These are phyloP conservation scores for Penicillium atrosanguineum DNA, from an alignment of 495 filamentous ascomycete species.

Conservation along the genomic window DNA sequence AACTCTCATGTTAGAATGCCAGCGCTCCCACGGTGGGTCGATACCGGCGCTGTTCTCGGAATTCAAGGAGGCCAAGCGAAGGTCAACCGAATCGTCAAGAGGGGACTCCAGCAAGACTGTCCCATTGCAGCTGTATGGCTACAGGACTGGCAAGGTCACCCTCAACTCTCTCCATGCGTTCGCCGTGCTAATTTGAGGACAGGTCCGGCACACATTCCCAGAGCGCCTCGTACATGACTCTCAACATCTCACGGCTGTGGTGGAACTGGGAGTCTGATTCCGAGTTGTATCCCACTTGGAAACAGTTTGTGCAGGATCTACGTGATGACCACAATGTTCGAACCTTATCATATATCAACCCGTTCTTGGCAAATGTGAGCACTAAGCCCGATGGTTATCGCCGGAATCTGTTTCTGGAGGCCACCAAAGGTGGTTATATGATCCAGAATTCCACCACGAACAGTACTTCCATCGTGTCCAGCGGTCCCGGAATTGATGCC, in stretches of 20 bases:
- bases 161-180: background rate
- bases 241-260: slow-evolving; percentile 29
- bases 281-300: slow-evolving; percentile 25
- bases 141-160: slow-evolving; percentile 17
- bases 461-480: slow-evolving; percentile 22
- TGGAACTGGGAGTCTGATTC: slow-evolving; percentile 31
- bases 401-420: slow-evolving; percentile 21
- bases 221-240: slow-evolving; percentile 18
- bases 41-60: slow-evolving; percentile 20
- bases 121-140: slow-evolving; percentile 26
- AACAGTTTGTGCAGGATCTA: slow-evolving; percentile 24
- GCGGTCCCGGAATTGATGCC: slow-evolving; percentile 22
- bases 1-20: slow-evolving; percentile 7
- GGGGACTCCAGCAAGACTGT: slow-evolving; percentile 13
- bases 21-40: slow-evolving; percentile 20
- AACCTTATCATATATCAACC: slow-evolving; percentile 29
- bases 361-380: slow-evolving; percentile 26
- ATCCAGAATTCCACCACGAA: slow-evolving; percentile 25
- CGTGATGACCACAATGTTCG: slow-evolving; percentile 24
- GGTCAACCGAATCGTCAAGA: slow-evolving; percentile 21
- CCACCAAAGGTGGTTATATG: slow-evolving; percentile 15
- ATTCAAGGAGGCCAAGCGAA: slow-evolving; percentile 26
- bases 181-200: background rate
- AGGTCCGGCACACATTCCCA: slow-evolving; percentile 24
- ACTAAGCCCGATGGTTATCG: slow-evolving; percentile 22